Conservation (phyloP, 139 green algal species). For the Tetraselmis striata region DNA sequence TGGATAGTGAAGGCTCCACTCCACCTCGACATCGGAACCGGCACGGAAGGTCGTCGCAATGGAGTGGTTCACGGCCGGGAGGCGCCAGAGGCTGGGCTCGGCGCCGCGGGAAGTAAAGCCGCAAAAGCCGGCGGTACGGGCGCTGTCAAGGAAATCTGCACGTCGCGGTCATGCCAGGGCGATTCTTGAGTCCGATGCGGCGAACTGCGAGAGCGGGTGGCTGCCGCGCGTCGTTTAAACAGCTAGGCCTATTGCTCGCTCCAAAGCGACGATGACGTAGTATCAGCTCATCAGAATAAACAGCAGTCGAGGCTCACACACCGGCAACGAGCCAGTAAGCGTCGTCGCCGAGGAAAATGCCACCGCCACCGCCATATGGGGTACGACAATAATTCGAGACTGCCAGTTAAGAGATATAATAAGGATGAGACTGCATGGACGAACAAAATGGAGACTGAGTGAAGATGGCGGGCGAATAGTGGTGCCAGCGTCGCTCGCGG, state of each 20-base stretch:
- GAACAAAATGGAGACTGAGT: too few relatives aligned
- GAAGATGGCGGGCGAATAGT: background rate
- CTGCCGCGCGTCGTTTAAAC: background rate
- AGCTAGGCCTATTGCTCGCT: too few relatives aligned
- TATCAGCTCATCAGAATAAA: background rate
- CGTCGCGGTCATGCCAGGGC: background rate
- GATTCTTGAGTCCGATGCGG: background rate
- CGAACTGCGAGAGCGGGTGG: background rate
- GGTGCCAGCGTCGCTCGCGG: background rate
- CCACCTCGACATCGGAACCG: conserved; percentile 6
- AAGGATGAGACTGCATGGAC: too few relatives aligned
- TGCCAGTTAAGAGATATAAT: too few relatives aligned
- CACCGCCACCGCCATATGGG: too few relatives aligned
- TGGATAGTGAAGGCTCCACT: conserved; percentile 22
- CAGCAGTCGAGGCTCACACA: background rate
- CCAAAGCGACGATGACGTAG: background rate
- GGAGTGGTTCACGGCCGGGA: background rate
- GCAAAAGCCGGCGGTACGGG: conserved; percentile 12
- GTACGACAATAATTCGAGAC: too few relatives aligned
- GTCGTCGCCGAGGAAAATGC: too few relatives aligned
- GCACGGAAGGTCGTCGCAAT: conserved; percentile 12
- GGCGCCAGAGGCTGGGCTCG: conserved; percentile 8
- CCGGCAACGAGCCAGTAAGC: background rate
- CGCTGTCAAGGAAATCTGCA: conserved; percentile 24
- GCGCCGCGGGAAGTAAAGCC: background rate